Evolutionary conservation across 768 basidiomycete species (phyloP).

Genomic region (Rhizopogon vulgaris): DNA sequence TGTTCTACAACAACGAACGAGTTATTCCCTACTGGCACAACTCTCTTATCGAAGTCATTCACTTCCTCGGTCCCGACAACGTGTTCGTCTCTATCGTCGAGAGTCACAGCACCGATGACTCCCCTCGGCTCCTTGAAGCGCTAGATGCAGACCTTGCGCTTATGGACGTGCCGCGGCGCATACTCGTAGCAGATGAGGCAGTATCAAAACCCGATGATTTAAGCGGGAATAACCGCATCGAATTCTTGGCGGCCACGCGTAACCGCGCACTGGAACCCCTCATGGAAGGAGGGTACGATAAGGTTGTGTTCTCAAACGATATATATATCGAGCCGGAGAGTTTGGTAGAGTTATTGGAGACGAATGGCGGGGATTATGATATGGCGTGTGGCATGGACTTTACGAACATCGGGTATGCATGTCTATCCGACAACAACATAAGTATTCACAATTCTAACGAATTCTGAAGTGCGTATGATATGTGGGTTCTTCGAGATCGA

Average conservation of each 20-base stretch:
- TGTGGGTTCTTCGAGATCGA: conserved; percentile 33
- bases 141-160: conserved; percentile 19
- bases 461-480: conserved; percentile 26
- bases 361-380: conserved; percentile 33
- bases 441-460: no score
- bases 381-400: conserved; percentile 40
- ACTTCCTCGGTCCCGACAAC: conserved; percentile 36
- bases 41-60: conserved; percentile 27
- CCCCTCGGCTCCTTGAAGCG: conserved; percentile 24
- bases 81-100: conserved; percentile 39
- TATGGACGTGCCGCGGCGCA: conserved; percentile 22
- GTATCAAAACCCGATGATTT: conserved; percentile 14
- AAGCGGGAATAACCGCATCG: conserved; percentile 24
- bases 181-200: conserved; percentile 22
- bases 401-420: conserved; percentile 22
- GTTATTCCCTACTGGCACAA: conserved; percentile 35
- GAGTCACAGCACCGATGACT: conserved; percentile 28
- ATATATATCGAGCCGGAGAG: conserved; percentile 34
- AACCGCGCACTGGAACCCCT: conserved; percentile 39
- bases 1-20: conserved; percentile 33
- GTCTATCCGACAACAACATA: no score
- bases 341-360: conserved; percentile 33
- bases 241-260: conserved; percentile 32
- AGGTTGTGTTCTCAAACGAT: conserved; percentile 38
- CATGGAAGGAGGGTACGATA: conserved; percentile 31